These are phyloP conservation scores for Coemansia sp. DNA, from an alignment of 192 early-diverging fungal species.

Conservation along the genomic window DNA sequence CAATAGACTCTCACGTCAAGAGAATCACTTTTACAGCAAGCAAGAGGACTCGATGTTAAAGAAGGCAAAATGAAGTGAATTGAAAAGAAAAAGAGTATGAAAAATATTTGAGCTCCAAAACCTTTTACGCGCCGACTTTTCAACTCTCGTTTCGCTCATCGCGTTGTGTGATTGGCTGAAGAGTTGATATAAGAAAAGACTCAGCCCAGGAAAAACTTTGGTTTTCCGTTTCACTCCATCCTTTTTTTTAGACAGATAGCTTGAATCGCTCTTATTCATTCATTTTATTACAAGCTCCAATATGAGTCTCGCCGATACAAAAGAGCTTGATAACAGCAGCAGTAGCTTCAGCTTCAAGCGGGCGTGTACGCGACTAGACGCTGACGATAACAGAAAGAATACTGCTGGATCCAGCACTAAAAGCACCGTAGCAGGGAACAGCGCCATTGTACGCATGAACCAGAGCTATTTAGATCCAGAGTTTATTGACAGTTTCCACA, in stretches of 20 bases:
- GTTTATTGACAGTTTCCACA: slow-evolving; percentile 18
- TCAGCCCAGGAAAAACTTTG: not conserved
- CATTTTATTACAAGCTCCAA: not conserved
- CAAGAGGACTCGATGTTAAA: not conserved
- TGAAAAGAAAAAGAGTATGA: not conserved
- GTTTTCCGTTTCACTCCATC: not conserved
- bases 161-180: not conserved
- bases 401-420: not conserved
- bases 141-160: not conserved
- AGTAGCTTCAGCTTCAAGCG: slow-evolving; percentile 11
- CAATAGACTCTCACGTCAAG: not conserved
- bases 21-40: not conserved
- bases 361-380: slow-evolving; percentile 9
- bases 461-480: slow-evolving; percentile 25
- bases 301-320: not conserved
- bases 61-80: not conserved
- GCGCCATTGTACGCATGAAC: slow-evolving; percentile 10
- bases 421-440: not conserved
- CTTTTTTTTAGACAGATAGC: too few species aligned
- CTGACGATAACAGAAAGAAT: too few species aligned
- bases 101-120: not conserved
- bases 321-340: not conserved
- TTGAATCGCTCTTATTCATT: not conserved
- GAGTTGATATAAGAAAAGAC: not conserved
- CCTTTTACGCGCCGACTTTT: not conserved